phyloP scores from a whole-genome alignment of 495 filamentous ascomycete genomes.

The Podospora conica region DNA sequence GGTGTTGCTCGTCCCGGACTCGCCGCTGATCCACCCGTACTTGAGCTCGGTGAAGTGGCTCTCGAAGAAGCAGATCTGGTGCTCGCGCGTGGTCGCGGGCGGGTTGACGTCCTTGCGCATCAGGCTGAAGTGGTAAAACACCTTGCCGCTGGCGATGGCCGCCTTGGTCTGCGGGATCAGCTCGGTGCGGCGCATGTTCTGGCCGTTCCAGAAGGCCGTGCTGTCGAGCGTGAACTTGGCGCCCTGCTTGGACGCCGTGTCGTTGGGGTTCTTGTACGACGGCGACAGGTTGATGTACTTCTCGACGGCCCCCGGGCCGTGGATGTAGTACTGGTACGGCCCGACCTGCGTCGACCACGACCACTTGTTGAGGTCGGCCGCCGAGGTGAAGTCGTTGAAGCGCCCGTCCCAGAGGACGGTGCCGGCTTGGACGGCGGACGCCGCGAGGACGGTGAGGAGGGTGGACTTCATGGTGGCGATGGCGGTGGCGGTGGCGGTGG shows the following conservation, averaged over 20 bases:
- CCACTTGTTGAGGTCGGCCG: conserved; percentile 51
- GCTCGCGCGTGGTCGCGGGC: conserved; percentile 54
- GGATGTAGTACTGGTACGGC: conserved; percentile 70
- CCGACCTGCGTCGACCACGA: conserved; percentile 60
- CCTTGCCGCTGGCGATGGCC: conserved; percentile 53
- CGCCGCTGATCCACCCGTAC: conserved; percentile 58
- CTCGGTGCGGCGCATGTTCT: conserved; percentile 48
- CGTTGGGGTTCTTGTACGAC: conserved; percentile 58
- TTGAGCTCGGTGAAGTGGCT: conserved; percentile 69
- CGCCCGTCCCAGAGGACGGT: conserved; percentile 55
- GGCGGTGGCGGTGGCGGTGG: too few relatives aligned
- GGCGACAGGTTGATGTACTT: conserved; percentile 50
- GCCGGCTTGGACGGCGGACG: conserved; percentile 19
- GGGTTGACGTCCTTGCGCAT: conserved; percentile 51
- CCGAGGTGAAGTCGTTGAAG: conserved; percentile 50
- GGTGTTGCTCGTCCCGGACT: conserved; percentile 46
- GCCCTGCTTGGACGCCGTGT: conserved; percentile 52
- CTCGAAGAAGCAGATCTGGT: conserved; percentile 69
- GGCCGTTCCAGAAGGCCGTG: conserved; percentile 52
- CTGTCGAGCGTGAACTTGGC: conserved; percentile 60
- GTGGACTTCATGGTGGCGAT: conserved; percentile 22
- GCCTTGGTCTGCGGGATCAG: conserved; percentile 62
- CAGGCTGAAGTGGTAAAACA: conserved; percentile 64
- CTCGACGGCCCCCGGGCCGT: conserved; percentile 47
- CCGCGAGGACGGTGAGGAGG: conserved; percentile 10